Conservation (phyloP, 345 rosid genomes). For the Euclidium syriacum region DNA sequence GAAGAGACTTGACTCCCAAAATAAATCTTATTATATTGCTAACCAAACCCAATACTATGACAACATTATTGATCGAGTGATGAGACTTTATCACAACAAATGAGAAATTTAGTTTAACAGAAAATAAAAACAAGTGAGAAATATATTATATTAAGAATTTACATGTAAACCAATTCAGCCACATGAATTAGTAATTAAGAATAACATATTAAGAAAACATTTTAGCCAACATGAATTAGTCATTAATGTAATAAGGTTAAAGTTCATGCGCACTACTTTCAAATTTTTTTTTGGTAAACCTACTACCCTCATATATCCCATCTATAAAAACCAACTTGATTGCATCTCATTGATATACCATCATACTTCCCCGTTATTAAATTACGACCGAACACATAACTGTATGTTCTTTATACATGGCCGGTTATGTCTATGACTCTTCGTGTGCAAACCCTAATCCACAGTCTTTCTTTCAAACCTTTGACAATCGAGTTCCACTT, state of each 20-base stretch:
- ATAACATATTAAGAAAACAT: too few species aligned
- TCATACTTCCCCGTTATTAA: too few species aligned
- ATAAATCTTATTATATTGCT: too few species aligned
- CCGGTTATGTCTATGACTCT: background rate
- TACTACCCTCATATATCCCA: background rate
- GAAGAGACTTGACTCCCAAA: too few species aligned
- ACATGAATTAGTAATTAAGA: background rate
- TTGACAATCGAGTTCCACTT: background rate
- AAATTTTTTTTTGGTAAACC: background rate
- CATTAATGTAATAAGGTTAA: too few species aligned
- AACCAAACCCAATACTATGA: too few species aligned
- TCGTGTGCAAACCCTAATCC: background rate
- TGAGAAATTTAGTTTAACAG: too few species aligned
- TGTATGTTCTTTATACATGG: background rate
- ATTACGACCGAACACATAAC: background rate
- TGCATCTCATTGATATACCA: background rate
- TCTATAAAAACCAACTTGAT: constrained; percentile 1
- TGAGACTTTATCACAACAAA: background rate
- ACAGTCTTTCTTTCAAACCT: background rate
- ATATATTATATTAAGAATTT: background rate
- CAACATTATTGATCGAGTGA: background rate
- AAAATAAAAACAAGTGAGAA: background rate
- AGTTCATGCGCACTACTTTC: too few species aligned
- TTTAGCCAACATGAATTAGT: too few species aligned
- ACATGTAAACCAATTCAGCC: background rate